These are phyloP conservation scores for Ganoderma boninense DNA, from an alignment of 1,284 basidiomycete species.

Conservation along the genomic window DNA sequence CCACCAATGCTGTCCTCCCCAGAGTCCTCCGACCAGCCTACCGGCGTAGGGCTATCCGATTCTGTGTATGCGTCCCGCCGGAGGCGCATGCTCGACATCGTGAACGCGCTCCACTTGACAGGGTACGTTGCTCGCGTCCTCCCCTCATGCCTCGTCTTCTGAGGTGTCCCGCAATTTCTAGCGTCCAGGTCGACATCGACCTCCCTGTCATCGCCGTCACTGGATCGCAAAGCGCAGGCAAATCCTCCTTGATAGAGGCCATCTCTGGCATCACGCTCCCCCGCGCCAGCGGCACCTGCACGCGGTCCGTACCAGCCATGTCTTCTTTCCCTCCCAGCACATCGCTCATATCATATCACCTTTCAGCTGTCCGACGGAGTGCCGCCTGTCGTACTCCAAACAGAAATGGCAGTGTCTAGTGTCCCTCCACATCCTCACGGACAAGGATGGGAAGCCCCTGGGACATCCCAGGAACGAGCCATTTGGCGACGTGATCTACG, in stretches of 20 bases:
- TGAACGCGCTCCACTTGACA: conserved; percentile 63
- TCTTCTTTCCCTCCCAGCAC: not conserved
- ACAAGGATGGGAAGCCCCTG: conserved; percentile 52
- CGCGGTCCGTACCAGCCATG: conserved; percentile 49
- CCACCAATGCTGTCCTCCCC: not conserved
- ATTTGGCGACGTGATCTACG: conserved; percentile 64
- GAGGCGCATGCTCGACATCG: conserved; percentile 56
- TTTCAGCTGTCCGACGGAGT: conserved; percentile 81
- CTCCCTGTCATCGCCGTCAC: conserved; percentile 69
- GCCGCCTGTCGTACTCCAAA: conserved; percentile 58
- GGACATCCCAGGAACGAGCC: conserved; percentile 48
- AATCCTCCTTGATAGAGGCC: conserved; percentile 78
- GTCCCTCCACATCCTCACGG: conserved; percentile 55
- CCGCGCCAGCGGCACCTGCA: conserved; percentile 71
- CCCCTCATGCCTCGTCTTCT: conserved; percentile 5
- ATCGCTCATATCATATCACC: no score
- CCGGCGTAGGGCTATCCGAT: conserved; percentile 52
- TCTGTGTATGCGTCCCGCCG: conserved; percentile 46
- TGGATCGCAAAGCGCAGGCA: conserved; percentile 63
- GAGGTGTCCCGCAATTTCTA: conserved; percentile 35
- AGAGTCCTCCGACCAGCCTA: not conserved
- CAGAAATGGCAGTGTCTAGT: conserved; percentile 68
- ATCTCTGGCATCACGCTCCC: conserved; percentile 78
- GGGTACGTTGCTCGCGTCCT: conserved; percentile 49
- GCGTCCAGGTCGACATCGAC: conserved; percentile 72